Percentiles rank a stretch among this genome's conserved stretches.
Conservation (phyloP, 768 basidiomycete genomes). For the Mycena filopes region DNA sequence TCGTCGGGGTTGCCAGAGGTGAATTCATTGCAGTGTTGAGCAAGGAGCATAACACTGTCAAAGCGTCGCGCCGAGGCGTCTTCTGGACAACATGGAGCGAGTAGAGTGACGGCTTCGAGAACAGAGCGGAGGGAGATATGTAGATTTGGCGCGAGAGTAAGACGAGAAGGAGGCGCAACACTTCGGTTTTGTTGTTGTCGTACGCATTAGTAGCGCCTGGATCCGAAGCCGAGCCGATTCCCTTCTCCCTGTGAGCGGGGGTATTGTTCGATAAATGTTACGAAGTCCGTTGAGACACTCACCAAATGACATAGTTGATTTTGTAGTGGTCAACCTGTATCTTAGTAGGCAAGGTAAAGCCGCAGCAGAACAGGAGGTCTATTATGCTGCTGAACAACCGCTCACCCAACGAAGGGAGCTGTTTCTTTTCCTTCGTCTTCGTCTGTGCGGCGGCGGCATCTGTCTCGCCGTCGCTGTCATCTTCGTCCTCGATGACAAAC, state of each 20-base stretch:
- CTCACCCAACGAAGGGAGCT: constrained; percentile 82
- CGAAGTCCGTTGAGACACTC: constrained; percentile 40
- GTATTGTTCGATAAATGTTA: constrained; percentile 1
- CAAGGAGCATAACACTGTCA: constrained; percentile 92
- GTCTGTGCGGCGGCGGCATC: constrained; percentile 41
- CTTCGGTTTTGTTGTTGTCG: constrained; percentile 88
- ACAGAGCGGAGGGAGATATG: constrained; percentile 72
- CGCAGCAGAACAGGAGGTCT: constrained; percentile 93
- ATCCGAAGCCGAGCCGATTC: constrained; percentile 88
- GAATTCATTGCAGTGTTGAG: constrained; percentile 91
- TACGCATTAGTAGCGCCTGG: constrained; percentile 69
- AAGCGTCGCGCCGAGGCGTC: constrained; percentile 81
- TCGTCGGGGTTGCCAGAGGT: constrained; percentile 57
- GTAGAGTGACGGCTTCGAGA: constrained; percentile 80
- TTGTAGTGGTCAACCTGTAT: constrained; percentile 84
- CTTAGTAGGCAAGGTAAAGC: constrained; percentile 87
- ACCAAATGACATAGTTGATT: constrained; percentile 92
- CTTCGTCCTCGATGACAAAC: constrained; percentile 92
- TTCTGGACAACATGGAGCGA: constrained; percentile 82
- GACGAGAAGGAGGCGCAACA: constrained; percentile 88
- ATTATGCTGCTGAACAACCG: constrained; percentile 81
- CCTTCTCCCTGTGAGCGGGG: constrained; percentile 82
- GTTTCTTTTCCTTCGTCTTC: constrained; percentile 52
- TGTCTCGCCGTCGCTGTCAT: constrained; percentile 62
- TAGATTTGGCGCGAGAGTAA: constrained; percentile 94